These are phyloP conservation scores for Warburgia ugandensis DNA, from an alignment of 164 flowering plant species.

Conservation along the genomic window DNA sequence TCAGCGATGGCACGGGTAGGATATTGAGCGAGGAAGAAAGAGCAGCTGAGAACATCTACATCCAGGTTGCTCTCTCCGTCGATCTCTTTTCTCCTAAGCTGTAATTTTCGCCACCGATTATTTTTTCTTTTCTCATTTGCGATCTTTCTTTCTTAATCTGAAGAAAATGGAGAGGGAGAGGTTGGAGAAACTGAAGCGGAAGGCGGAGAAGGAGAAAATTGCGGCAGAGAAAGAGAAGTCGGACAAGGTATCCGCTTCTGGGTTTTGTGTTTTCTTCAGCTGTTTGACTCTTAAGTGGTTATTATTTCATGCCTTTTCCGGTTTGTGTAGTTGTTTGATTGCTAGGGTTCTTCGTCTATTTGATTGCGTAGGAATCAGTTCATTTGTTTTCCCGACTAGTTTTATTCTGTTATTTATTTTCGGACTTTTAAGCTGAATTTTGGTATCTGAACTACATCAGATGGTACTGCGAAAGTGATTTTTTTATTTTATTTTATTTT, in stretches of 20 bases:
- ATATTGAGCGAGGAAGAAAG: conserved; percentile 15
- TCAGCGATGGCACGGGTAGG: conserved; percentile 12
- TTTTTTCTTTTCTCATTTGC: neutral
- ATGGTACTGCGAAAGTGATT: too few species aligned
- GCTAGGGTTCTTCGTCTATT: too few species aligned
- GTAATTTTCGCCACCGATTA: neutral
- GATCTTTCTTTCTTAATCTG: neutral
- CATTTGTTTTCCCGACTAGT: too few species aligned
- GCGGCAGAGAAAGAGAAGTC: conserved; percentile 5
- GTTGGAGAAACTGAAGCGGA: conserved; percentile 10
- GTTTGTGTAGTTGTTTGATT: too few species aligned
- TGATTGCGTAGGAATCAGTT: too few species aligned
- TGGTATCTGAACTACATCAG: too few species aligned
- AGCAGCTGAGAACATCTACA: conserved; percentile 14
- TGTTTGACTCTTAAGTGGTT: too few species aligned
- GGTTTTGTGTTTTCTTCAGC: too few species aligned
- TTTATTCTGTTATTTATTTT: too few species aligned
- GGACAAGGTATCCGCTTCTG: neutral
- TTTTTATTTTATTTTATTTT: too few species aligned
- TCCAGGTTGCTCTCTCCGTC: conserved; percentile 5
- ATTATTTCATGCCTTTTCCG: too few species aligned
- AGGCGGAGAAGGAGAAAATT: conserved; percentile 13
- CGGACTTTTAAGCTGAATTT: too few species aligned
- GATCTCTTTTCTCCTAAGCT: neutral
- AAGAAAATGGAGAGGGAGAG: conserved; percentile 20